Conservation (phyloP, 208 protist species). For the Trypanosoma lewisi region DNA sequence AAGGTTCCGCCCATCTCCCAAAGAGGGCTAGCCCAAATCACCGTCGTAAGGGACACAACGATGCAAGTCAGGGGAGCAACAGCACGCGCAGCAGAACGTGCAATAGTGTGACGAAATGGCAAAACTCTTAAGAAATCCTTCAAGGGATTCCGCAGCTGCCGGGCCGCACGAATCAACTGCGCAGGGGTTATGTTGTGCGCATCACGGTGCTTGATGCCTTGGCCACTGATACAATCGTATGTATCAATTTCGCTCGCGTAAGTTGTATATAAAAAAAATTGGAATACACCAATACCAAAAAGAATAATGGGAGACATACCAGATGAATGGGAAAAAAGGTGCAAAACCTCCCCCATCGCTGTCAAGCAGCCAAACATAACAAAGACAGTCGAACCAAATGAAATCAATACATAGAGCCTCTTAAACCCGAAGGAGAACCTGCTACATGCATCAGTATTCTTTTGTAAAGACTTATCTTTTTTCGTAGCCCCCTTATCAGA, state of each 20-base stretch:
- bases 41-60: constrained; percentile 1
- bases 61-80: constrained; percentile 15
- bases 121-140: neutral
- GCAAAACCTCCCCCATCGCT: constrained; percentile 45
- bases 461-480: neutral
- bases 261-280: constrained; percentile 37
- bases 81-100: neutral
- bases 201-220: constrained; percentile 12
- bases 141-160: neutral
- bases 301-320: constrained; percentile 30
- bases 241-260: constrained; percentile 47
- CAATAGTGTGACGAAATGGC: neutral
- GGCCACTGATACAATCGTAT: constrained; percentile 51
- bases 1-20: constrained; percentile 20
- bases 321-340: constrained; percentile 36
- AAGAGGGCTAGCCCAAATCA: constrained; percentile 11
- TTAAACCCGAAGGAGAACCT: constrained; percentile 54
- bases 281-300: constrained; percentile 20
- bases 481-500: neutral
- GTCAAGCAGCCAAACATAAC: constrained; percentile 60
- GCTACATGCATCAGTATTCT: constrained; percentile 11
- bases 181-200: constrained; percentile 11
- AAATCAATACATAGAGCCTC: constrained; percentile 47
- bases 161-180: neutral
- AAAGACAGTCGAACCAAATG: constrained; percentile 50